Conservation (phyloP, 2,329 filamentous ascomycete species). For the Fusarium agapanthi region DNA sequence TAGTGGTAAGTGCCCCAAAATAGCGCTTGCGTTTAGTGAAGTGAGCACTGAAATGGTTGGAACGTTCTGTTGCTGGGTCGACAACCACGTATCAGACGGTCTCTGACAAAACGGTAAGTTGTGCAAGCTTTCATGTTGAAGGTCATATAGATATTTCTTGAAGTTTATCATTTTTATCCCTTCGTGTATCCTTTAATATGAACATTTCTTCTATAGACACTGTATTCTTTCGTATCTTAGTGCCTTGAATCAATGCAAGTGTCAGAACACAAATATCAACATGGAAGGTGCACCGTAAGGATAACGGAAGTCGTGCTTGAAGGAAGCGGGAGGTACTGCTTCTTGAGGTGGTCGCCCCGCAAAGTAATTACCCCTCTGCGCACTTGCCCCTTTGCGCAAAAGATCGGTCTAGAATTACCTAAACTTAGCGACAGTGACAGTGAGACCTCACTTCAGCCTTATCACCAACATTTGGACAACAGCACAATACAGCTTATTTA, state of each 20-base stretch:
- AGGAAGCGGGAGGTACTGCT: not conserved
- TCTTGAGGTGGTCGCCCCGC: conserved; percentile 10
- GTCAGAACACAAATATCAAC: not conserved
- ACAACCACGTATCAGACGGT: conserved; percentile 22
- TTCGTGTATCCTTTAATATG: not conserved
- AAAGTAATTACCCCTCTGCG: conserved; percentile 40
- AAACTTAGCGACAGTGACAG: conserved; percentile 29
- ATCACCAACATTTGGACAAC: conserved; percentile 36
- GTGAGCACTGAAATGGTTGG: not conserved
- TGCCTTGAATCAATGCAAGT: not conserved
- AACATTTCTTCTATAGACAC: not conserved
- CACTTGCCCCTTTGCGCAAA: conserved; percentile 32
- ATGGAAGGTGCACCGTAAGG: conserved; percentile 3
- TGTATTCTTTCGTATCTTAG: not conserved
- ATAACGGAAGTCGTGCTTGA: not conserved
- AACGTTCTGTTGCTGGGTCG: conserved; percentile 8
- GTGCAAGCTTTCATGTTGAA: not conserved
- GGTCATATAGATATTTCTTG: not conserved
- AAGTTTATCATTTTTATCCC: not conserved
- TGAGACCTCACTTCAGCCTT: conserved; percentile 40
- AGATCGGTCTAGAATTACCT: conserved; percentile 35
- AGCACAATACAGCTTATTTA: conserved; percentile 12
- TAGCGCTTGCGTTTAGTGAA: not conserved
- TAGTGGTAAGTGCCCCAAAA: not conserved
- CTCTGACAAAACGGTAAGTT: not conserved